These are phyloP conservation scores for Hypholoma sublateritium DNA, from an alignment of 768 basidiomycete species.

Conservation along the genomic window DNA sequence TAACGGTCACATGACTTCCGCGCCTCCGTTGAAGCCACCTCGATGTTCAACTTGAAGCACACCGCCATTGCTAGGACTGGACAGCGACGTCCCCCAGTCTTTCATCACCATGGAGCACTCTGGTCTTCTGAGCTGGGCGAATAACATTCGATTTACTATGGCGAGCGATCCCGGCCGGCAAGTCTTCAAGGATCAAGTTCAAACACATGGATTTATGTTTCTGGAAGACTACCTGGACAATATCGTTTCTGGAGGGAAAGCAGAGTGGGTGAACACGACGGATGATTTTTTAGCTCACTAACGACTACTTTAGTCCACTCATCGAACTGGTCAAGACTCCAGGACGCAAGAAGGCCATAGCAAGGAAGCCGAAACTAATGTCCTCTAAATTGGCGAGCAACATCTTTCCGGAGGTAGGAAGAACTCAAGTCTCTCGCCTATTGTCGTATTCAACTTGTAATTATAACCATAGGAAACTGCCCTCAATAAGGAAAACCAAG, in stretches of 20 bases:
- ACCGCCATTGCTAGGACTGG: not conserved
- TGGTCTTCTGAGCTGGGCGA: constrained; percentile 71
- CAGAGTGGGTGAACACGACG: constrained; percentile 49
- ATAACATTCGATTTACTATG: constrained; percentile 67
- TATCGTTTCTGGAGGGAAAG: constrained; percentile 63
- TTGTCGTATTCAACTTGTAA: not conserved
- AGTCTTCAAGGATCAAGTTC: constrained; percentile 70
- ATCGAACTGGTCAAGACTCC: constrained; percentile 86
- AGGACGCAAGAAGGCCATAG: constrained; percentile 62
- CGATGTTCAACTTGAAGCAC: not conserved
- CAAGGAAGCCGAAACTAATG: constrained; percentile 46
- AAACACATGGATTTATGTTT: constrained; percentile 75
- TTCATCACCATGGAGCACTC: constrained; percentile 35
- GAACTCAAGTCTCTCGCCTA: not conserved
- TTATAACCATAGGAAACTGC: constrained; percentile 29
- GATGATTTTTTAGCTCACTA: not conserved
- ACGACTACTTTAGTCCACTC: constrained; percentile 48
- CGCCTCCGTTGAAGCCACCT: constrained; percentile 4
- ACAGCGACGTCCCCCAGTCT: not conserved
- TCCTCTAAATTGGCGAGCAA: constrained; percentile 45
- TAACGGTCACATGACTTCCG: constrained; percentile 27
- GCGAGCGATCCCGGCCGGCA: constrained; percentile 70
- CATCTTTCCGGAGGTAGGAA: constrained; percentile 43
- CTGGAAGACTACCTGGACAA: constrained; percentile 77
- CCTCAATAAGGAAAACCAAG: constrained; percentile 39